A percentile compares a stretch with the other conserved stretches of the same genome.
Conservation (phyloP, 257 asterid species). For the Jacaranda copaia region DNA sequence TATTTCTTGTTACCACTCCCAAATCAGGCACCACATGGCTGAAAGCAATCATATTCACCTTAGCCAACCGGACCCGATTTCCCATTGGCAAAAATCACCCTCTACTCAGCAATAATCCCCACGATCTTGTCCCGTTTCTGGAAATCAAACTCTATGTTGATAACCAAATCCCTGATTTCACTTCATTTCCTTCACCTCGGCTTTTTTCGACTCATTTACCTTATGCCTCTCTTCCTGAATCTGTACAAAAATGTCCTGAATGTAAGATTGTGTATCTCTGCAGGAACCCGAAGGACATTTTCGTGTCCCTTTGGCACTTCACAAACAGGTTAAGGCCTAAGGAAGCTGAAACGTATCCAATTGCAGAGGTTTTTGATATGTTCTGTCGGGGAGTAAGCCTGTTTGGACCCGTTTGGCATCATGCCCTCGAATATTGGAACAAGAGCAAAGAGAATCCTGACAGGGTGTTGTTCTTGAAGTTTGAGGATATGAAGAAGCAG, state of each 20-base stretch:
- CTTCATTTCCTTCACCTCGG: constrained; percentile 31
- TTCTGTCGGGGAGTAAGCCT: constrained; percentile 53
- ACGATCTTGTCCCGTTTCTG: constrained; percentile 45
- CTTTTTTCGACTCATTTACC: constrained; percentile 55
- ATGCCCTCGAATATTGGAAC: constrained; percentile 52
- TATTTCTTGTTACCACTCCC: constrained; percentile 57
- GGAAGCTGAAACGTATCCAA: constrained; percentile 18
- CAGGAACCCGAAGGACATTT: constrained; percentile 58
- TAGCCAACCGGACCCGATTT: constrained; percentile 36
- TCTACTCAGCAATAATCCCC: constrained; percentile 35
- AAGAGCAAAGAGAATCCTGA: constrained; percentile 34
- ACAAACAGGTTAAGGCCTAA: constrained; percentile 42
- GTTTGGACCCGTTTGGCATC: constrained; percentile 66
- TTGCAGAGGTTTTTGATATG: constrained; percentile 42
- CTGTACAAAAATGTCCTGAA: background rate
- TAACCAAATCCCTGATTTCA: constrained; percentile 42
- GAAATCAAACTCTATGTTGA: constrained; percentile 46
- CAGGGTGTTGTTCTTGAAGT: constrained; percentile 47
- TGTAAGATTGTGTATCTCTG: constrained; percentile 62
- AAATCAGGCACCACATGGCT: constrained; percentile 71
- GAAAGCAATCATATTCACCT: constrained; percentile 52
- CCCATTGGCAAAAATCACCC: constrained; percentile 42
- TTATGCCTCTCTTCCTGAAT: constrained; percentile 41
- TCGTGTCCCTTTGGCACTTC: constrained; percentile 63
- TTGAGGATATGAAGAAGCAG: constrained; percentile 48